Evolutionary conservation across 192 early-diverging fungal genomes (phyloP), one percentile per base, ranked within the genome.

Genomic region (Podila clonocystis): DNA sequence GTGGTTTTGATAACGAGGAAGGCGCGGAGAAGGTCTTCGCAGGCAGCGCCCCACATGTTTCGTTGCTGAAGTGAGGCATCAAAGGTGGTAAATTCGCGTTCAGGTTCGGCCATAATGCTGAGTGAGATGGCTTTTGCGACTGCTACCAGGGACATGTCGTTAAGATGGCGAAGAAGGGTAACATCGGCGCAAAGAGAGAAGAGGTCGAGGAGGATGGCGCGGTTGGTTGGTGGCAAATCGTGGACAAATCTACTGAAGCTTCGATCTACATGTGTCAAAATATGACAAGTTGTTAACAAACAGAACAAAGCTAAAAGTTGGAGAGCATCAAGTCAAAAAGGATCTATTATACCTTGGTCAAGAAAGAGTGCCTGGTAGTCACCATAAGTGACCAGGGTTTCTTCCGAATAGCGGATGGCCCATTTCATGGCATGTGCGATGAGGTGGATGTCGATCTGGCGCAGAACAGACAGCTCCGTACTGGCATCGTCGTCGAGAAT

Each of bases 381-480:
- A 11, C 50, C 60, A 34, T 80, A 73, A 9, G 70, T 80, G 62
- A 80, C 77, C 0, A 80, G 70, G 1, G 71, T 80, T 33, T 80
- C 77, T 33, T 80, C 70, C 9, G 77, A 80, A 49, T 68, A 73
- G 0, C 77, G 77, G 52, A 80, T 80, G 22, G 77, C 77, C 70
- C 77, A 80, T 20, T 80, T 80, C 77, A 80, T 80, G 28, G 77
- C 77, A n/a, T 80, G 70, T 15, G 77, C 77, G 30, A 80, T 70
- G 61, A 80, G 66, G 33, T 80, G 77, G 30, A 80, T 80, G 34
- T 80, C 66, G 8, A 80, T 66, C 34, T 73, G 70, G n/a, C 71
- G 70, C 55, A 80, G 30, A 6, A 52, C 62, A 26, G 77, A 80
- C 4, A 80, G 70, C 26, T 80, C 70, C 9, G 77, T 73, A 67